Percentiles rank a stretch among this genome's conserved stretches.
Conservation (phyloP, 179 eudicot genomes). For the Heliamphora pulchella region DNA sequence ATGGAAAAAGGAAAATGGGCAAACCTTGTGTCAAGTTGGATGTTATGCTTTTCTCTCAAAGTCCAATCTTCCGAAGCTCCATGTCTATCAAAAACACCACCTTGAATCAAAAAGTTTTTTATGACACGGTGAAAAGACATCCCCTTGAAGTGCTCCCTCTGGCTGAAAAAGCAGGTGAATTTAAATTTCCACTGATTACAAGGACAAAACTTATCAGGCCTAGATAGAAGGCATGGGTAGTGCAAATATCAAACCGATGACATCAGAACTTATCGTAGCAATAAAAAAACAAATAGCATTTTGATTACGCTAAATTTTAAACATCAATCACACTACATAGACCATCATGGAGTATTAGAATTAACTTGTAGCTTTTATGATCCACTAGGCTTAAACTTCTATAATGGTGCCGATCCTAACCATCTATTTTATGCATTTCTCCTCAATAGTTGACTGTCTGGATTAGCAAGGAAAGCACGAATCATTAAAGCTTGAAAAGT, state of each 20-base stretch:
- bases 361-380: too few relatives aligned
- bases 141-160: slow-evolving; percentile 78
- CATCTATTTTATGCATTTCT: too few relatives aligned
- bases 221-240: background rate
- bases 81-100: slow-evolving; percentile 56
- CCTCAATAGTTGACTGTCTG: background rate
- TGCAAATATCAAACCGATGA: background rate
- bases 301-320: too few relatives aligned
- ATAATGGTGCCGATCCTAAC: too few relatives aligned
- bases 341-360: too few relatives aligned
- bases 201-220: background rate
- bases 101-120: slow-evolving; percentile 87
- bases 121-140: slow-evolving; percentile 88
- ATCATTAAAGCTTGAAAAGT: background rate
- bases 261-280: background rate
- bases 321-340: too few relatives aligned
- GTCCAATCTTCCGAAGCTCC: slow-evolving; percentile 86
- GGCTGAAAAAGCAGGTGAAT: slow-evolving; percentile 40
- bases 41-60: slow-evolving; percentile 63
- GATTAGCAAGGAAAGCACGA: background rate
- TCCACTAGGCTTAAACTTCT: background rate
- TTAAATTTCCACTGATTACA: background rate
- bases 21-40: slow-evolving; percentile 78
- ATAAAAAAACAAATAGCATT: background rate
- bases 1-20: background rate